Evolutionary conservation across 208 protist species (phyloP), one percentile per base, ranked within the genome.

Genomic region (Crithidia bombi): DNA sequence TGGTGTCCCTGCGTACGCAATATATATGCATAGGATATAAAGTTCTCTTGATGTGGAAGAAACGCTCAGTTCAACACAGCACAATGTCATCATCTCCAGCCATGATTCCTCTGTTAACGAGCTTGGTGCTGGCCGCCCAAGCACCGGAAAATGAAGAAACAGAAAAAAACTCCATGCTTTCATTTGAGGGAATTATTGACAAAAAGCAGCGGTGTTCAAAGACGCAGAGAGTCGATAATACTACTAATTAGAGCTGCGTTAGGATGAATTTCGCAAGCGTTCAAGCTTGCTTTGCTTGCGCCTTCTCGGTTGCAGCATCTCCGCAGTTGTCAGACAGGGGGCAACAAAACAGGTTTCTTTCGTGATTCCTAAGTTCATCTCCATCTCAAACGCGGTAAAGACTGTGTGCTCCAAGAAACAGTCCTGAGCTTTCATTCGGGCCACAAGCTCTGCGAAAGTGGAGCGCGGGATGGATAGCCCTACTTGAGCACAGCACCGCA

Each of bases 221-320:
- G 57, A 64, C 39, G 28, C 35, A 50, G 23, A 19, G 3, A 50
- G 33, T n/a, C 39, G 44, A 26, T 65, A 65, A 39, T 65, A 54
- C 26, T 65, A 65, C 39, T 11, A 39, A 1, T 25, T 54, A 5
- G 17, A 33, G 1, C 23, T 32, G 44, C 30, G 47, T 10, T 28
- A 23, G 17, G 23, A 5, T 50, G 57, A 47, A 23, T 44, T 50
- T 5, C 69, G 61, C 26, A 75, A 26, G 32, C 69, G 50, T 43
- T 69, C 69, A 4, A 75, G 46, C 41, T 75, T 75, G 49, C 69
- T 75, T 9, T 56, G 49, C 33, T 65, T 69, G 10, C 62, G 69
- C 17, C n/a, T 67, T 26, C 21, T 47, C 3, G 46, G 7, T 9
- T 17, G 30, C 7, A 23, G 17, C 5, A 44, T 1, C 19, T 39